Evolutionary conservation across 2,329 filamentous ascomycete genomes (phyloP).

Genomic region (Colletotrichum caudatum): DNA sequence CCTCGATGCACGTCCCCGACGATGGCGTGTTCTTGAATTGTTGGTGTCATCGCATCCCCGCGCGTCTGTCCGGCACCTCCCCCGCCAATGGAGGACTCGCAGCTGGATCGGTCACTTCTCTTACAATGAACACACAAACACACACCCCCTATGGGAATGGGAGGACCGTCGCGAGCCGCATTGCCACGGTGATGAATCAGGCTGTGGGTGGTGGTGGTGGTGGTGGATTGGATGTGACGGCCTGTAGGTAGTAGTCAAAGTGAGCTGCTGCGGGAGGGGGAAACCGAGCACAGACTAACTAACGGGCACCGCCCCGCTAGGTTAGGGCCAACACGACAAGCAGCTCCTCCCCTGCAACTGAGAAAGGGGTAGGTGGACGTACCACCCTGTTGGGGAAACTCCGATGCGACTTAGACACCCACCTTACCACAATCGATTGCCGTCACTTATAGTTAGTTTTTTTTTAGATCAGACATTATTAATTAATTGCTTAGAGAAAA

Average conservation of each 20-base stretch:
- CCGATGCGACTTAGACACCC: too few relatives aligned
- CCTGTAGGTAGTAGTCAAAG: neutral
- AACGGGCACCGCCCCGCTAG: slow-evolving; percentile 15
- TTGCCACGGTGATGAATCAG: slow-evolving; percentile 24
- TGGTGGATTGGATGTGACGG: slow-evolving; percentile 14
- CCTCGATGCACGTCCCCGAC: slow-evolving; percentile 17
- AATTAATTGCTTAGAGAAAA: too few relatives aligned
- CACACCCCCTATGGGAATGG: neutral
- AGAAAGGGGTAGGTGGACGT: too few relatives aligned
- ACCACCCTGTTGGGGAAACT: too few relatives aligned
- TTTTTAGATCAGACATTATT: too few relatives aligned
- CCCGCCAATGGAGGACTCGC: slow-evolving; percentile 22
- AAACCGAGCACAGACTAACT: slow-evolving; percentile 18
- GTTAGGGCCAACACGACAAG: neutral
- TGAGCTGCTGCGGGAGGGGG: slow-evolving; percentile 16
- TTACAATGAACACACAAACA: neutral
- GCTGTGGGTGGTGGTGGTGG: slow-evolving; percentile 14
- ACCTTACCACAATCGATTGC: too few relatives aligned
- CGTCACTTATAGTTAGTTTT: too few relatives aligned
- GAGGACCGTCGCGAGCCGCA: slow-evolving; percentile 34
- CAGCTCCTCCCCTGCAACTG: too few relatives aligned
- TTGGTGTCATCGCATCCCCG: slow-evolving; percentile 10
- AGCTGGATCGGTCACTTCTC: slow-evolving; percentile 33
- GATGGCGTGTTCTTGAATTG: slow-evolving; percentile 1
- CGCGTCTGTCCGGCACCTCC: neutral